These are phyloP conservation scores for Breviolum minutum DNA, from an alignment of 73 alveolate species.

Conservation along the genomic window DNA sequence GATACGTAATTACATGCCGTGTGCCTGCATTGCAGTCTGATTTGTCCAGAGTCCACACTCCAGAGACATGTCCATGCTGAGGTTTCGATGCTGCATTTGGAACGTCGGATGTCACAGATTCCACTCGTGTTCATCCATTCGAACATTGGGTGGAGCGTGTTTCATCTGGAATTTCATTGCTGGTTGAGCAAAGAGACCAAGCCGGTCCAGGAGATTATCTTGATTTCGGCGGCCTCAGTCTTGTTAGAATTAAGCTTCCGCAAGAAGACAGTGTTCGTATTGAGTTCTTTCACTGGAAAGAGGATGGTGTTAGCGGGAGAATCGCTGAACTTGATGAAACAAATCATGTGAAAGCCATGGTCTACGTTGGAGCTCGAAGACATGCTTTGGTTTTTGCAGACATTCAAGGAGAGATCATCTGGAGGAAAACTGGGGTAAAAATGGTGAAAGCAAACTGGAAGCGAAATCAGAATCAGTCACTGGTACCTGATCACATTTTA, in stretches of 20 bases:
- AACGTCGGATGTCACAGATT: neutral
- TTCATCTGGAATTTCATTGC: neutral
- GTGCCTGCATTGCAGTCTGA: neutral
- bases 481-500: neutral
- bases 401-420: neutral
- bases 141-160: neutral
- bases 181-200: neutral
- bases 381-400: neutral
- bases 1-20: neutral
- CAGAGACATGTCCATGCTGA: neutral
- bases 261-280: neutral
- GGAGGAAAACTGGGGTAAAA: constrained; percentile 1
- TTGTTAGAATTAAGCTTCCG: neutral
- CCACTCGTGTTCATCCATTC: neutral
- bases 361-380: neutral
- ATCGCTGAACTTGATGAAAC: neutral
- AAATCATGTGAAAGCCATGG: neutral
- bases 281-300: neutral
- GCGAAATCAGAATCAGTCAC: neutral
- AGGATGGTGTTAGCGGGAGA: constrained; percentile 3
- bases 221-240: neutral
- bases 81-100: neutral
- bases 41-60: neutral
- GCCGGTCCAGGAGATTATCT: neutral
- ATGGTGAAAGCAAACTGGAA: constrained; percentile 25